A percentile compares a stretch with the other conserved stretches of the same genome.
Conservation (phyloP, 208 protist species). For the Balamuthia mandrillaris region DNA sequence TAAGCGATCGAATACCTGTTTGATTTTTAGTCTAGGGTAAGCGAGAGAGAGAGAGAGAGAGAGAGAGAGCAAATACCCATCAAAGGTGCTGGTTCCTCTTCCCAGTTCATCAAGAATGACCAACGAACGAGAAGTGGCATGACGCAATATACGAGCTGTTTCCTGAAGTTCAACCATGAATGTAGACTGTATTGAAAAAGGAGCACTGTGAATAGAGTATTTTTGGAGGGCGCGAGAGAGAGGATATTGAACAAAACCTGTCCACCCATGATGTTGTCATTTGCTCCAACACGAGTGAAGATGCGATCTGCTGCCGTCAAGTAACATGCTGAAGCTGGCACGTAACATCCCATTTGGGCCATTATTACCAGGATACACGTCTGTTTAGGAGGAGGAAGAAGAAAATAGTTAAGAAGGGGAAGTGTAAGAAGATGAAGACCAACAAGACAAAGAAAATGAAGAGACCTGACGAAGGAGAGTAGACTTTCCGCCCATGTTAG, state of each 20-base stretch:
- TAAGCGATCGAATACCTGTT: constrained; percentile 88
- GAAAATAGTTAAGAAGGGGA: too few species aligned
- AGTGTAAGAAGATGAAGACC: not conserved
- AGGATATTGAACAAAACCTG: too few species aligned
- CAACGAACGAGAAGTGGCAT: constrained; percentile 84
- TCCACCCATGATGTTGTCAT: constrained; percentile 89
- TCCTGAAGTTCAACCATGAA: constrained; percentile 94
- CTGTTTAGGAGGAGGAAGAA: too few species aligned
- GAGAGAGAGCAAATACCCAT: constrained; percentile 79
- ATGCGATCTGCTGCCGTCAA: constrained; percentile 87
- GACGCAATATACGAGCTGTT: constrained; percentile 59
- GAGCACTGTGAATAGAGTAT: too few species aligned
- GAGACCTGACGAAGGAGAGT: constrained; percentile 87
- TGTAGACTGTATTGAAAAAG: too few species aligned
- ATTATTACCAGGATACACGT: constrained; percentile 84
- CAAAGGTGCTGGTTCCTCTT: constrained; percentile 92
- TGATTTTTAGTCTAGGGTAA: too few species aligned
- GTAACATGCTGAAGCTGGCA: constrained; percentile 62
- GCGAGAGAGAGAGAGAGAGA: too few species aligned
- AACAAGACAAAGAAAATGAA: not conserved
- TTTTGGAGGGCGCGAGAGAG: too few species aligned
- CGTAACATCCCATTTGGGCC: constrained; percentile 92
- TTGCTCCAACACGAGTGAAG: constrained; percentile 92
- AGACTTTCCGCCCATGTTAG: constrained; percentile 98
- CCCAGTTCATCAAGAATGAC: constrained; percentile 97